Percentiles rank a stretch among this genome's conserved stretches.
Evolutionary conservation across 108 stramenopile genomes (phyloP).

Genomic region (Fistulifera pelliculosa): DNA sequence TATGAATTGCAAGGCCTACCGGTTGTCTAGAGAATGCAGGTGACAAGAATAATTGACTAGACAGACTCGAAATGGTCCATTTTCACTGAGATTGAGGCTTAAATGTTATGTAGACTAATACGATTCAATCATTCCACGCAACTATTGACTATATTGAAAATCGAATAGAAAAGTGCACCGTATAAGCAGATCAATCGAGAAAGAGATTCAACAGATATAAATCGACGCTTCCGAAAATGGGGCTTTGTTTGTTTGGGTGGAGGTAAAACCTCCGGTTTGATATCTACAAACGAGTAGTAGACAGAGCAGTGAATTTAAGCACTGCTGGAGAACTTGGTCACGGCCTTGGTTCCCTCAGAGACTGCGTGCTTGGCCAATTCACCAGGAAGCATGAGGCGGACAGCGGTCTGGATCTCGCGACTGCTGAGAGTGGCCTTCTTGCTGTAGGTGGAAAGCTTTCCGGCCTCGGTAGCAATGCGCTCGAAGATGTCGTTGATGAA

Average conservation of each 20-base stretch:
- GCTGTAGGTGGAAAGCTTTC: conserved; percentile 85
- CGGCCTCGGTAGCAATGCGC: conserved; percentile 84
- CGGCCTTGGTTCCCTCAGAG: conserved; percentile 52
- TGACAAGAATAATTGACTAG: too few relatives aligned
- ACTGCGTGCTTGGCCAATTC: conserved; percentile 93
- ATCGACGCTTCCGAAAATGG: too few relatives aligned
- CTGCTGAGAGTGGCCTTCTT: conserved; percentile 90
- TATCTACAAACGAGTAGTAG: neutral
- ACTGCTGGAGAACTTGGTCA: conserved; percentile 27
- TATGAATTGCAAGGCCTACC: too few relatives aligned
- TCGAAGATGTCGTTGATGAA: conserved; percentile 93
- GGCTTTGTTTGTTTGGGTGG: conserved; percentile 14
- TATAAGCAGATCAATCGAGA: too few relatives aligned
- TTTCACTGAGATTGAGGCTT: too few relatives aligned
- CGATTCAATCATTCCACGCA: too few relatives aligned
- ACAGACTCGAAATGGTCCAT: too few relatives aligned
- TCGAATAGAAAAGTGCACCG: too few relatives aligned
- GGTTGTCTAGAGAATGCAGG: too few relatives aligned
- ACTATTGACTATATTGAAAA: too few relatives aligned
- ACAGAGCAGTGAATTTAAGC: conserved; percentile 5
- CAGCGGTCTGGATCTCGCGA: conserved; percentile 89
- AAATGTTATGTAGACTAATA: too few relatives aligned
- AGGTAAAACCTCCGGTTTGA: conserved; percentile 18
- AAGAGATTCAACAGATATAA: too few relatives aligned
- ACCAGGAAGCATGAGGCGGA: conserved; percentile 85